Conservation (phyloP, 2,329 filamentous ascomycete genomes). For the Penicillium sp. region DNA sequence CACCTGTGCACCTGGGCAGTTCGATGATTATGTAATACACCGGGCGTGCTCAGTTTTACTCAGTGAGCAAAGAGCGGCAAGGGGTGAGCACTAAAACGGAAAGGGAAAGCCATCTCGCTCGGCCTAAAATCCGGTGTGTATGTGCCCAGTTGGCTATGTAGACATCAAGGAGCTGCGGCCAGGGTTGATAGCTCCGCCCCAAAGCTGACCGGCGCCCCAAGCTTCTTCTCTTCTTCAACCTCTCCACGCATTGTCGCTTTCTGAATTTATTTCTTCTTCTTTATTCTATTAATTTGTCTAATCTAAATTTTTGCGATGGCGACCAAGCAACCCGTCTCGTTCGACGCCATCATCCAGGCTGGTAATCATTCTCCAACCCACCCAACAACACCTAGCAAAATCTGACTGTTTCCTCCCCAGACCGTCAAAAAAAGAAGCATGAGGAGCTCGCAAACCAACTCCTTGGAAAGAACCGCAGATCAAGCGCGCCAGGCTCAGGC, state of each 20-base stretch:
- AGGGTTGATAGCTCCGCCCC: background rate
- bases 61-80: too few species aligned
- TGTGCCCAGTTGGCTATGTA: background rate
- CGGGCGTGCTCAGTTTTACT: too few species aligned
- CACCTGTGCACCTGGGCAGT: too few species aligned
- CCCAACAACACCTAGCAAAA: conserved; percentile 2
- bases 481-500: conserved; percentile 46
- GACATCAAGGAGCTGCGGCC: background rate
- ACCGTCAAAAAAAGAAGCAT: conserved; percentile 54
- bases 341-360: conserved; percentile 52
- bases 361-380: conserved; percentile 32
- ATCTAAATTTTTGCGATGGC: conserved; percentile 28
- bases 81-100: too few species aligned
- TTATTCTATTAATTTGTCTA: background rate
- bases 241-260: background rate
- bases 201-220: conserved; percentile 5
- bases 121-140: too few species aligned
- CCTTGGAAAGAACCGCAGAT: conserved; percentile 53
- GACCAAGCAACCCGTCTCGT: conserved; percentile 40
- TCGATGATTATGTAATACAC: too few species aligned
- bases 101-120: too few species aligned
- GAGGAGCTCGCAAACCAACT: conserved; percentile 59
- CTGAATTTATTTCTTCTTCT: background rate
- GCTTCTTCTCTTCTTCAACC: conserved; percentile 13
- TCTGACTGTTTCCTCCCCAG: conserved; percentile 27